Evolutionary conservation across 2,329 filamentous ascomycete species (phyloP).

Genomic region (Trichoderma sp.): DNA sequence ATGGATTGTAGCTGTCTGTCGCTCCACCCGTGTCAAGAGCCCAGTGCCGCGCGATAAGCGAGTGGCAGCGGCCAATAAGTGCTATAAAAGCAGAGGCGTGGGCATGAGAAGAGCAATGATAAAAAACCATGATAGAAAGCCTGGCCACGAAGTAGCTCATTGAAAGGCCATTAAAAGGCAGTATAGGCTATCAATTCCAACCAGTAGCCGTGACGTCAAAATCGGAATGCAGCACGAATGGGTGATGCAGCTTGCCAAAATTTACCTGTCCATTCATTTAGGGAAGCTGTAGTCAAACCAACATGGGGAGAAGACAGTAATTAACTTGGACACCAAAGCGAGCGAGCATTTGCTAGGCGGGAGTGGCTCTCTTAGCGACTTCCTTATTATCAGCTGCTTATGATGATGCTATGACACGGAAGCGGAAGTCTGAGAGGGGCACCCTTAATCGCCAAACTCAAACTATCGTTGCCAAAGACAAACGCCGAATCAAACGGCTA

Average conservation of each 20-base stretch:
- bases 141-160: neutral
- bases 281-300: neutral
- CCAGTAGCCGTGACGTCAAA: neutral
- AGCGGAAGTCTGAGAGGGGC: neutral
- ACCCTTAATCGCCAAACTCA: neutral
- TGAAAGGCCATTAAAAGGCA: neutral
- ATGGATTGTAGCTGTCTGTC: neutral
- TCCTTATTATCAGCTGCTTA: neutral
- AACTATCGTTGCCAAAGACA: neutral
- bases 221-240: neutral
- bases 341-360: neutral
- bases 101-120: neutral
- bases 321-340: neutral
- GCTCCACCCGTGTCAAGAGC: neutral
- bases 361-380: conserved; percentile 14
- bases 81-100: neutral
- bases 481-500: too few relatives aligned
- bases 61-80: neutral
- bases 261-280: neutral
- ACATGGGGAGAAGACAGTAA: neutral
- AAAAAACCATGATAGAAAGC: neutral
- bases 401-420: conserved; percentile 8
- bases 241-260: neutral
- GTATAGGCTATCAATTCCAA: neutral
- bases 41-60: neutral